Evolutionary conservation across 306 rosid genomes (phyloP).

Genomic region (Rosa lucieae): DNA sequence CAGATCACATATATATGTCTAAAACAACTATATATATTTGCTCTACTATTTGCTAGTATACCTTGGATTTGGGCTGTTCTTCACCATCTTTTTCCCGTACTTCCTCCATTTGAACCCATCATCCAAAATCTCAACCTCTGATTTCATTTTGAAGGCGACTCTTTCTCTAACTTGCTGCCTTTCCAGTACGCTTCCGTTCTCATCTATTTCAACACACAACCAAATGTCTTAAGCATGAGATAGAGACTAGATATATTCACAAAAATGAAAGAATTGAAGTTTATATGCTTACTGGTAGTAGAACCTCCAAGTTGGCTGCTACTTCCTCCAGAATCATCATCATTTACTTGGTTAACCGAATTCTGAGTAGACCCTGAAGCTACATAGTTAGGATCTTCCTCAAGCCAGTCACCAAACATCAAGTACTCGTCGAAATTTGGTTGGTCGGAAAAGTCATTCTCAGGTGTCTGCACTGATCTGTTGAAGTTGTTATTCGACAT

Average conservation of each 20-base stretch:
- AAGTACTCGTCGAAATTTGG: constrained; percentile 50
- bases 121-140: constrained; percentile 73
- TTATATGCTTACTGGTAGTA: constrained; percentile 44
- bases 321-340: constrained; percentile 37
- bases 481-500: constrained; percentile 51
- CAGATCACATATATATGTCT: background rate
- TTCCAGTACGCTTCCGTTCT: constrained; percentile 30
- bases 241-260: no score
- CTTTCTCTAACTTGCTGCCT: constrained; percentile 41
- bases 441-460: constrained; percentile 31
- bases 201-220: constrained; percentile 34
- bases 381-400: constrained; percentile 27
- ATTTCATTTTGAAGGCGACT: constrained; percentile 67
- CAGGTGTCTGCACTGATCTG: constrained; percentile 28
- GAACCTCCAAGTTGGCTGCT: constrained; percentile 39
- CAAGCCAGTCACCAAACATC: constrained; percentile 48
- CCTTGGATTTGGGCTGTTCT: constrained; percentile 95
- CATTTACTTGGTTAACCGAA: constrained; percentile 33
- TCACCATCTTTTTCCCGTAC: constrained; percentile 92
- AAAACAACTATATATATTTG: background rate
- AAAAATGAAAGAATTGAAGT: background rate
- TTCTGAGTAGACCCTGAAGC: constrained; percentile 29
- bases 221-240: background rate
- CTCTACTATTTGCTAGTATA: background rate
- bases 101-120: constrained; percentile 95